Conservation (phyloP, 495 filamentous ascomycete species). For the Aspergillus wentii region DNA sequence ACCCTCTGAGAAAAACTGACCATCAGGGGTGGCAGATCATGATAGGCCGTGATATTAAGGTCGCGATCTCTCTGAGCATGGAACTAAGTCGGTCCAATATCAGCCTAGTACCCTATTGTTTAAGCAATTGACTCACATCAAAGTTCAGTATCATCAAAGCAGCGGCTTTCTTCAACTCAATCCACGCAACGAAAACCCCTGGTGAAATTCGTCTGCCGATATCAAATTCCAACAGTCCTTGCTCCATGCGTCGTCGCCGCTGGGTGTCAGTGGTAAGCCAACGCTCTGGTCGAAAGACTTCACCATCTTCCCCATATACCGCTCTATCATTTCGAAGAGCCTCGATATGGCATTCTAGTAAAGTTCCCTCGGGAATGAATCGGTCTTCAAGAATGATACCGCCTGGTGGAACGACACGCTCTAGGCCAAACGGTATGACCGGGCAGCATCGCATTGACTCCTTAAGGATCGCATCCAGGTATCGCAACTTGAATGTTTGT, state of each 20-base stretch:
- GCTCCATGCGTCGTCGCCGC: conserved; percentile 5
- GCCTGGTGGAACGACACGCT: conserved; percentile 18
- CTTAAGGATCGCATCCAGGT: conserved; percentile 20
- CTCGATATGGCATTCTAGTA: conserved; percentile 19
- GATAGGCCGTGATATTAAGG: background rate
- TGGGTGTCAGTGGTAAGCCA: conserved; percentile 31
- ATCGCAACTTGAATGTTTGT: conserved; percentile 8
- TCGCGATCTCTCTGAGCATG: background rate
- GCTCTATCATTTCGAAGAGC: conserved; percentile 20
- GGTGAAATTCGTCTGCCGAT: background rate
- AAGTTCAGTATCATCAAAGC: conserved; percentile 11
- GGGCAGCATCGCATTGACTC: conserved; percentile 31
- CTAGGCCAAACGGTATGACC: conserved; percentile 10
- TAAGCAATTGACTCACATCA: conserved; percentile 7
- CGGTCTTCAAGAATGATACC: conserved; percentile 9
- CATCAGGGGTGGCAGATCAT: background rate
- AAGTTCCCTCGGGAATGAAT: conserved; percentile 17
- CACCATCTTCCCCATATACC: conserved; percentile 44
- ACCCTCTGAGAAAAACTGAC: background rate
- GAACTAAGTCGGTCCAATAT: background rate
- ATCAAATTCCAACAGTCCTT: conserved; percentile 6
- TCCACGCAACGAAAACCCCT: conserved; percentile 5
- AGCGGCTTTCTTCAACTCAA: conserved; percentile 18
- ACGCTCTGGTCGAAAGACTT: conserved; percentile 46
- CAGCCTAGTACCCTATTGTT: background rate